Conservation (phyloP, 1,284 basidiomycete species). For the Agroathelia rolfsii region DNA sequence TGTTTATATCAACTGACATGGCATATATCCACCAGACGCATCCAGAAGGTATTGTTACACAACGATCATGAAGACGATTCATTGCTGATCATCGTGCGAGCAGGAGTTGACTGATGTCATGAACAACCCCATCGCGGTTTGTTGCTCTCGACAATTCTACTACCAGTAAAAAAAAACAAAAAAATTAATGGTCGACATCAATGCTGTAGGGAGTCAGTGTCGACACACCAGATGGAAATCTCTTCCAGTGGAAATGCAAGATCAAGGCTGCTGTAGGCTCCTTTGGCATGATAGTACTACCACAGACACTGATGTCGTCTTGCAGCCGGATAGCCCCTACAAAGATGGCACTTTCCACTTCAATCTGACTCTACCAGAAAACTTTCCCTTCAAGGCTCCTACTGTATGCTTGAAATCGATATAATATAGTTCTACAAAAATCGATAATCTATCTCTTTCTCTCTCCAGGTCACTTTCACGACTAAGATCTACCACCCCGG, state of each 20-base stretch:
- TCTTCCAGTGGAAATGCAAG: slow-evolving; percentile 70
- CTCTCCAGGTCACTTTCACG: slow-evolving; percentile 78
- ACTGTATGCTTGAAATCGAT: slow-evolving; percentile 48
- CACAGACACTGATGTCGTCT: slow-evolving; percentile 5
- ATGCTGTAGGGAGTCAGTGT: slow-evolving; percentile 46
- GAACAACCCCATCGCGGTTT: slow-evolving; percentile 52
- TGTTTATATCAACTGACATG: slow-evolving; percentile 7
- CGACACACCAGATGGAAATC: slow-evolving; percentile 59
- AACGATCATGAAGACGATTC: slow-evolving; percentile 8
- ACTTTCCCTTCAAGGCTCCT: slow-evolving; percentile 98
- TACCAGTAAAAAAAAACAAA: slow-evolving; percentile 7
- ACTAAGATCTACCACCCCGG: slow-evolving; percentile 90
- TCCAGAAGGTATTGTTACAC: slow-evolving; percentile 46
- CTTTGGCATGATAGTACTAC: slow-evolving; percentile 4
- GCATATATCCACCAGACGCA: slow-evolving; percentile 35
- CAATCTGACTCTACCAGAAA: slow-evolving; percentile 85
- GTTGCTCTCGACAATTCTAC: slow-evolving; percentile 12
- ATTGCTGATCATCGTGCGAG: slow-evolving; percentile 11
- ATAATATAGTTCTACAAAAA: slow-evolving; percentile 5
- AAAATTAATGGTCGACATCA: too few species aligned
- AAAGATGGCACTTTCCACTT: slow-evolving; percentile 97
- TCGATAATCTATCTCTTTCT: slow-evolving; percentile 3
- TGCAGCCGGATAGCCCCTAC: slow-evolving; percentile 87
- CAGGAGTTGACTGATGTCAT: slow-evolving; percentile 57
- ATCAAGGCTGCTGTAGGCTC: slow-evolving; percentile 67